These are phyloP conservation scores for Plasmodium cynomolgi DNA, from an alignment of 169 alveolate species.

Conservation along the genomic window DNA sequence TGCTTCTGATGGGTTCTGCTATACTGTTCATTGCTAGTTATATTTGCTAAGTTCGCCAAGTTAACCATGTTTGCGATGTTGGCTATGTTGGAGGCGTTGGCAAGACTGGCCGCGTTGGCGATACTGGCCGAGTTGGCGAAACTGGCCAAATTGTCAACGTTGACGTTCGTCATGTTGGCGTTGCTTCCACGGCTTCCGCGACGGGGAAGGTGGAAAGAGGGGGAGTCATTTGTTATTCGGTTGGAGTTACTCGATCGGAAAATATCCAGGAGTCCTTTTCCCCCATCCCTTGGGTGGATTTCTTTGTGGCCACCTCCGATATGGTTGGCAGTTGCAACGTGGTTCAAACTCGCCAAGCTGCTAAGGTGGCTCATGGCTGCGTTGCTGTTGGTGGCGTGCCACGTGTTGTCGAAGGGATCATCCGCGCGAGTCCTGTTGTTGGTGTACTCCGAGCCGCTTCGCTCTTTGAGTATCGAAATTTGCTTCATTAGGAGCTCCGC, in stretches of 20 bases:
- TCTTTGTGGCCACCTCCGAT: neutral
- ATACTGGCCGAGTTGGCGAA: neutral
- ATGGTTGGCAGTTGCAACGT: neutral
- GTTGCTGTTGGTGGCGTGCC: neutral
- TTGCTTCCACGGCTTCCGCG: neutral
- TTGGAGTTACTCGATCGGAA: constrained; percentile 15
- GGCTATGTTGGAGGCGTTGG: neutral
- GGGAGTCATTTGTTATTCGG: neutral
- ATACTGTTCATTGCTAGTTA: neutral
- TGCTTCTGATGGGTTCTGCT: neutral
- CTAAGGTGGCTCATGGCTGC: neutral
- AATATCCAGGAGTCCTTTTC: constrained; percentile 45
- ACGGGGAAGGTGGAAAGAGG: neutral
- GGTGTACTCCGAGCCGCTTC: constrained; percentile 1
- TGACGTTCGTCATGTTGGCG: neutral
- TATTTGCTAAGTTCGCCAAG: neutral
- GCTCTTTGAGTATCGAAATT: constrained; percentile 37
- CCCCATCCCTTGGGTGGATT: constrained; percentile 31
- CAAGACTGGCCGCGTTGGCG: neutral
- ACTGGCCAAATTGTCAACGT: neutral
- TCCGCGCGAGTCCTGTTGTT: neutral
- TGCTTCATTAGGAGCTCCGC: constrained; percentile 64
- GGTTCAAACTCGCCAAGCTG: neutral
- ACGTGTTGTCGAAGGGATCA: neutral
- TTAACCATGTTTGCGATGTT: neutral